These are phyloP conservation scores for Pseudogymnoascus destructans DNA, from an alignment of 2,329 filamentous ascomycete species.

Conservation along the genomic window DNA sequence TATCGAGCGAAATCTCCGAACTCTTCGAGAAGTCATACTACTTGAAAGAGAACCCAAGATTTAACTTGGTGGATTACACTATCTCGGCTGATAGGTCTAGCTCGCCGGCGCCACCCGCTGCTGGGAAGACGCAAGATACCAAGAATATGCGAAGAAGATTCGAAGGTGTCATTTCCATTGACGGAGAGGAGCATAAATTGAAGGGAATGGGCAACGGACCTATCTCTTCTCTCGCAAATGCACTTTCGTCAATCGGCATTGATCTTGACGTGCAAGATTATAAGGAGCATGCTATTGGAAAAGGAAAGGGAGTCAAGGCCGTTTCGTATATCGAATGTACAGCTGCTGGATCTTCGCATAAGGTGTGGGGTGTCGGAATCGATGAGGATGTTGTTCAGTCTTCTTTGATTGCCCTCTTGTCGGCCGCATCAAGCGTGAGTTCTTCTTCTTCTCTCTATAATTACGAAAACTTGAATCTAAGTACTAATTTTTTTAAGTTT, in stretches of 20 bases:
- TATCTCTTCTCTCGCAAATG: conserved; percentile 76
- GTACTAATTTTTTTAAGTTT: conserved; percentile 40
- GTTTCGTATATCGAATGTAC: conserved; percentile 90
- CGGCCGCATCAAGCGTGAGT: conserved; percentile 75
- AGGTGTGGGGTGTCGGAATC: conserved; percentile 82
- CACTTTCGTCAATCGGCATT: conserved; percentile 64
- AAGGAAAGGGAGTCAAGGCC: conserved; percentile 74
- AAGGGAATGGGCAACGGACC: conserved; percentile 78
- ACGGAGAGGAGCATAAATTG: conserved; percentile 66
- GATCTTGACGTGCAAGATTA: conserved; percentile 88
- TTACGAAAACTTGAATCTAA: conserved; percentile 16
- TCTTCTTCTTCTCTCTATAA: conserved; percentile 10
- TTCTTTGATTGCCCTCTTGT: conserved; percentile 72
- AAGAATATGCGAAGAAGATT: conserved; percentile 71
- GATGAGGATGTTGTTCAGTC: conserved; percentile 88
- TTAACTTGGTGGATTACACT: conserved; percentile 80
- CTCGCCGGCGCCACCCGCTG: conserved; percentile 55
- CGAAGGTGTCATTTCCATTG: conserved; percentile 70
- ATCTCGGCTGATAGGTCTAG: conserved; percentile 72
- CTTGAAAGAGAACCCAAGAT: conserved; percentile 69
- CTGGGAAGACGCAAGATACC: conserved; percentile 62
- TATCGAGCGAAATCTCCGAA: conserved; percentile 67
- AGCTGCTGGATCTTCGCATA: conserved; percentile 49
- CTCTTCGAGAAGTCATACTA: conserved; percentile 87
- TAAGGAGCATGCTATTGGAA: conserved; percentile 87